Conservation (phyloP, 805 yeast species). For the Yarrowia hollandica region DNA sequence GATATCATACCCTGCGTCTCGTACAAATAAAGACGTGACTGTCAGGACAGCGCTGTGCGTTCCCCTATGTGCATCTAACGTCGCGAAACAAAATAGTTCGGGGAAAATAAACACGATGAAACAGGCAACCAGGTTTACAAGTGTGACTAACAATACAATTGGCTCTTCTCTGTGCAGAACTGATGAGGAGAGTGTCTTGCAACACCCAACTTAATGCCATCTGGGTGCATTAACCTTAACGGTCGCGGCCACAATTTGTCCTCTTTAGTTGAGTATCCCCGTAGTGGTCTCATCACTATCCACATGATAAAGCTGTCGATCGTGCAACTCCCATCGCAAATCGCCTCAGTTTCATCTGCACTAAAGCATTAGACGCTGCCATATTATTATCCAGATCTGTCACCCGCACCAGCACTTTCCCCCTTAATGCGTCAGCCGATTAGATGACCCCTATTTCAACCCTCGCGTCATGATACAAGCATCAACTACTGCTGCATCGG, state of each 20-base stretch:
- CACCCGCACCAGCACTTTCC: no score
- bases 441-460: constrained; percentile 10
- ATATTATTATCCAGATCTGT: no score
- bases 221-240: background rate
- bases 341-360: background rate
- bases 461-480: background rate
- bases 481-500: background rate
- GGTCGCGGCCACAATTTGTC: background rate
- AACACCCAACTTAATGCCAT: background rate
- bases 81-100: background rate
- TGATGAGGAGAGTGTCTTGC: background rate
- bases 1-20: background rate
- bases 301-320: background rate
- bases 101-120: background rate
- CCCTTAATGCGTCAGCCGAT: background rate
- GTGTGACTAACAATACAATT: background rate
- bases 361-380: background rate
- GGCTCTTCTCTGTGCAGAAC: background rate
- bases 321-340: background rate
- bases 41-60: background rate
- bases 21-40: background rate
- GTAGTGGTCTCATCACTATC: background rate
- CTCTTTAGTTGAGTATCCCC: background rate
- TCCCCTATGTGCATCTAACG: background rate
- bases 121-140: constrained; percentile 12